These are phyloP conservation scores for Suhomyces chickasaworum DNA, from an alignment of 1,139 yeast species.

Conservation along the genomic window DNA sequence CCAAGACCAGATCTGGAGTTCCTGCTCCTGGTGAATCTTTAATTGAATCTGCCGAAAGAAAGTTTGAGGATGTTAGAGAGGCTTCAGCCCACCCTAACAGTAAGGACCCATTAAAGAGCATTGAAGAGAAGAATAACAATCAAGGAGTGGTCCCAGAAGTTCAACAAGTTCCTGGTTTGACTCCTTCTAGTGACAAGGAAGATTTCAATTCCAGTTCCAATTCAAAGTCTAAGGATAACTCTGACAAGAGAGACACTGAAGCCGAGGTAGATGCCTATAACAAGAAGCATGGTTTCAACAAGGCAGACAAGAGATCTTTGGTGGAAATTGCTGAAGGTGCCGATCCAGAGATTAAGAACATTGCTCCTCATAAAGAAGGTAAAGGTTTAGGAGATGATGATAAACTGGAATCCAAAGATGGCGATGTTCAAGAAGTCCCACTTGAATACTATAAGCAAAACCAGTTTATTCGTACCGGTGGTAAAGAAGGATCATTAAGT, in stretches of 20 bases:
- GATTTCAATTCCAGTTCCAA: no score
- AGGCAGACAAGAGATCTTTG: conserved; percentile 27
- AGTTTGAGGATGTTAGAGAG: conserved; percentile 24
- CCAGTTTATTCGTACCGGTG: conserved; percentile 20
- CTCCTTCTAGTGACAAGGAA: conserved; percentile 7
- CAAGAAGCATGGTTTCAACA: conserved; percentile 30
- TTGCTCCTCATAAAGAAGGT: conserved; percentile 21
- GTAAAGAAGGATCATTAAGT: conserved; percentile 17
- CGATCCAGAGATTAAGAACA: conserved; percentile 24
- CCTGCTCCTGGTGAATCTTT: conserved; percentile 22
- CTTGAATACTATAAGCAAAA: conserved; percentile 14
- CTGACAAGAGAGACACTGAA: conserved; percentile 17
- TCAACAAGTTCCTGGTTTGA: conserved; percentile 16
- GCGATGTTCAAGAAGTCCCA: conserved; percentile 20
- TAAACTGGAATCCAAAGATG: conserved; percentile 7
- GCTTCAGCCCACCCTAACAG: conserved; percentile 23
- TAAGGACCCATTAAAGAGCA: conserved; percentile 7
- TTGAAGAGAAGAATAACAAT: conserved; percentile 1
- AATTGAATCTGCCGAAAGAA: conserved; percentile 26
- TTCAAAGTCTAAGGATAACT: conserved; percentile 11
- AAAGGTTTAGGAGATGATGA: conserved; percentile 14
- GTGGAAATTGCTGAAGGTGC: conserved; percentile 32
- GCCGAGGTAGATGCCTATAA: conserved; percentile 30
- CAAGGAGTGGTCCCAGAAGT: conserved; percentile 15
- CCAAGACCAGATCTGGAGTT: conserved; percentile 1